Evolutionary conservation across 805 yeast species (phyloP), one percentile per base, ranked within the genome.

Genomic region (Kazachstania bromeliacearum): DNA sequence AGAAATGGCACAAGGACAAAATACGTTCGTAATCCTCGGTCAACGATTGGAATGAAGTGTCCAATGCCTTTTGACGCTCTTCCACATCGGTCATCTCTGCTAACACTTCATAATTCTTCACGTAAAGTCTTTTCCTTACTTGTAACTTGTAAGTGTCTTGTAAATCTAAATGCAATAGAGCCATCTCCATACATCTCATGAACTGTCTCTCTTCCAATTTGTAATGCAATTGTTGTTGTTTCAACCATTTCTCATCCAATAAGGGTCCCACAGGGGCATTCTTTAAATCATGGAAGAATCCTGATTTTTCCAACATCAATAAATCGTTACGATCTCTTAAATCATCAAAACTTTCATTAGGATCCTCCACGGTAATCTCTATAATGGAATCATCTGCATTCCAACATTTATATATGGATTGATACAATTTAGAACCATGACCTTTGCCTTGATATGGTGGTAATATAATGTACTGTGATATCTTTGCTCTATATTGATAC

Each of bases 291-390:
- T 53, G 41, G 20, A 67, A 50, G 31, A 62, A 48, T 0, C 62
- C 59, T 1, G 41, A 41, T 18, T 56, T 48, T 25, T 59, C 55
- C 22, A 79, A 55, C 46, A 78, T 62, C 39, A 62, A 59, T 45
- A 85, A 64, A 51, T 92, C 97, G 43, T 77, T 71, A 22, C 89
- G 65, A 54, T 92, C 96, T 40, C 98, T 70, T 46, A 92, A 64
- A 51, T 84, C 94, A 53, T 92, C 98, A 60, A 92, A 89, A 24
- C 76, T 75, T 53, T 87, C 96, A 51, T 81, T 83, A 3, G 97
- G 97, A 55, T 92, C 98, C 55, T 92, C 97, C 4, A 92, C 85
- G 0, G 89, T 85, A 27, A 92, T 70, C 48, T 88, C 94, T 23
- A 63, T 59, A 17, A 87, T 74, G 2, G 51, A 41, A 0, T 55